Evolutionary conservation across 768 basidiomycete species (phyloP), one percentile per base, ranked within the genome.

Genomic region (Rhizopogon rudus): DNA sequence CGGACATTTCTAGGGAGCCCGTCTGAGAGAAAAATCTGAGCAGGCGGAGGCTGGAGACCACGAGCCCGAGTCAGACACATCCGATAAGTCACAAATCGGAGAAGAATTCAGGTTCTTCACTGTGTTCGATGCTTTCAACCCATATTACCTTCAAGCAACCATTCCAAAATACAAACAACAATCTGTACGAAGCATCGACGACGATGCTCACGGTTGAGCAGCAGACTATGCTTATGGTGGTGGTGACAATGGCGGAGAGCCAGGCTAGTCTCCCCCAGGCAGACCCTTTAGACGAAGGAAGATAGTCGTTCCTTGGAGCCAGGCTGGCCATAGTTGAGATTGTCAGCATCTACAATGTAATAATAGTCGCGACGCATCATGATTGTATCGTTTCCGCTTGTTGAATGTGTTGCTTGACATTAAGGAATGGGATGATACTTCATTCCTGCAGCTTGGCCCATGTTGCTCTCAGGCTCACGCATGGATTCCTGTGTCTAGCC

Each of bases 51-150:
- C 48, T 5, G 71, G 65, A 1, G 76, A 68, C 10, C 74, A 73
- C 1, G 61, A 51, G 3, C 71, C 76, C 1, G 61, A 51, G 3
- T 71, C 76, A 0, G 75, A 76, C 0, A 76, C 72, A 0, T 75
- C 73, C 3, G 80, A 78, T 8, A 83, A 80, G 35, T 86, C 80
- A 13, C 81, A 77, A 1, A 84, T 92, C 52, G 82, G 84, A 50
- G 91, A 95, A 64, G 93, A 95, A 67, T 79, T 94, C 7, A 86
- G 89, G 6, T 93, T 87, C 69, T 83, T 93, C 67, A 93, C 89
- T 62, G 83, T 91, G 45, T 77, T 95, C 41, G 93, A 95, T 58
- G 78, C 71, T 52, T 83, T 92, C 52, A 81, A 94, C 63, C 84
- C 87, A 3, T 66, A 68, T 75, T 44, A 76, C 83, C 0, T 95